Evolutionary conservation across 768 basidiomycete genomes (phyloP), one percentile per base, ranked within the genome.

Genomic region (Boletus speciosus): DNA sequence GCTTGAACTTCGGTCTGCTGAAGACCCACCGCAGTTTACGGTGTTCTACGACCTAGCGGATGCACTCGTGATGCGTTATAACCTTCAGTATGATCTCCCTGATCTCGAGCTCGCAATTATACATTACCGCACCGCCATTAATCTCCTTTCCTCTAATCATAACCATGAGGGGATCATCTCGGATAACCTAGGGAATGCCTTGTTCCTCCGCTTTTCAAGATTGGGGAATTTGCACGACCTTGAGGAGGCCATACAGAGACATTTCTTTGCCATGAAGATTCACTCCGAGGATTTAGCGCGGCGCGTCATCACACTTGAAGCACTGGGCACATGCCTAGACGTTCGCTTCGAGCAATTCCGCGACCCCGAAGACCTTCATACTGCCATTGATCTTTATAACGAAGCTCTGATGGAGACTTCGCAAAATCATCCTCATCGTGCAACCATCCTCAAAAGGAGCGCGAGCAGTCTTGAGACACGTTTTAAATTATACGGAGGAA

Each of bases 101-200:
- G 72, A 74, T 45, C 60, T 73, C 25, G 61, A 74, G 29, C 52
- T 60, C 35, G 69, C 68, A 2, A 55, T 69, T 10, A 40, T 57
- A 27, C 61, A 69, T 43, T 65, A 65, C 47, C 57, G 60, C 37
- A 52, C 54, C 4, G 59, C 68, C 45, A 51, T 68, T 3, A 29
- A 45, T 4, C 49, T 66, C 9, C 51, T 64, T 34, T 45, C 68
- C 6, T 15, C 60, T 12, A 35, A 52, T 43, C 47, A 61, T 32
- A 49, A 55, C 39, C 51, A 62, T 5, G 55, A 58, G 16, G 60
- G 56, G 2, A 25, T 54, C 16, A 52, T 58, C 29, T 51, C 66
- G 34, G 56, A 57, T 41, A 58, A 56, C 41, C 42, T 71, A 23
- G 68, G 68, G 23, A 57, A 48, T 41, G 67, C 64, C 7, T 47